phyloP scores from a whole-genome alignment of 768 basidiomycete genomes.

The Xerocomus brunneocitrinus region DNA sequence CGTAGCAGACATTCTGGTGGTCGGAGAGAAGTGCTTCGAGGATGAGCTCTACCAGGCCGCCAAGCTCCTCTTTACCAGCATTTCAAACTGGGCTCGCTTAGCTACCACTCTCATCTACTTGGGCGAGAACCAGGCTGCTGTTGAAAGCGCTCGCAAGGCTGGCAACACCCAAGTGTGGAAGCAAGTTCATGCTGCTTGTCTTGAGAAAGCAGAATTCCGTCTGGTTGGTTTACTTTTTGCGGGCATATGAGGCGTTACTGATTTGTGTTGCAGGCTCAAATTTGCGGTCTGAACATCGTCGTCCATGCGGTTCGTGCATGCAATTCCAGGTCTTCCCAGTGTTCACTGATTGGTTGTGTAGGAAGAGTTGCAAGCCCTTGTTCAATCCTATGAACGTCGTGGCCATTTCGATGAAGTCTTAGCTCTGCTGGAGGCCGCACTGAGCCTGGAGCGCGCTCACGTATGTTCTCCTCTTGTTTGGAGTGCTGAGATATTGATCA shows the following conservation, averaged over 20 bases:
- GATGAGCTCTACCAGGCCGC: constrained; percentile 97
- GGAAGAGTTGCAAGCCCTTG: constrained; percentile 73
- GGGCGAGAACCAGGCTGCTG: constrained; percentile 95
- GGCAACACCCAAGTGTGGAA: constrained; percentile 99
- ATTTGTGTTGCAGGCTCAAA: constrained; percentile 66
- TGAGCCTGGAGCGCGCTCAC: constrained; percentile 96
- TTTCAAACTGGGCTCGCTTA: constrained; percentile 97
- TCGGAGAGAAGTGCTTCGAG: constrained; percentile 99
- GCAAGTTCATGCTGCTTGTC: constrained; percentile 97
- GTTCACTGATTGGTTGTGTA: constrained; percentile 22
- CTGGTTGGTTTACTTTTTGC: constrained; percentile 44
- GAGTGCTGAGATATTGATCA: constrained; percentile 11
- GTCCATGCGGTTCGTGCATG: constrained; percentile 62
- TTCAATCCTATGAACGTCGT: constrained; percentile 82
- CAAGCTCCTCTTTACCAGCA: constrained; percentile 91
- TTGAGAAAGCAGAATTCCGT: constrained; percentile 96
- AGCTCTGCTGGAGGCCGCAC: constrained; percentile 84
- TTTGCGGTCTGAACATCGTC: constrained; percentile 96
- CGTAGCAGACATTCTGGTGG: constrained; percentile 92
- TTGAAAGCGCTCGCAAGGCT: constrained; percentile 98
- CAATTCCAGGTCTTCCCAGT: too few relatives aligned
- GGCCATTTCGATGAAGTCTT: constrained; percentile 96
- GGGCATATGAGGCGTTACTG: constrained; percentile 1
- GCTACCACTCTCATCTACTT: constrained; percentile 98
- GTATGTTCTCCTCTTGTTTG: constrained; percentile 34